Evolutionary conservation across 108 stramenopile species (phyloP), one percentile per base, ranked within the genome.

Genomic region (Aurantiochytrium sp.): DNA sequence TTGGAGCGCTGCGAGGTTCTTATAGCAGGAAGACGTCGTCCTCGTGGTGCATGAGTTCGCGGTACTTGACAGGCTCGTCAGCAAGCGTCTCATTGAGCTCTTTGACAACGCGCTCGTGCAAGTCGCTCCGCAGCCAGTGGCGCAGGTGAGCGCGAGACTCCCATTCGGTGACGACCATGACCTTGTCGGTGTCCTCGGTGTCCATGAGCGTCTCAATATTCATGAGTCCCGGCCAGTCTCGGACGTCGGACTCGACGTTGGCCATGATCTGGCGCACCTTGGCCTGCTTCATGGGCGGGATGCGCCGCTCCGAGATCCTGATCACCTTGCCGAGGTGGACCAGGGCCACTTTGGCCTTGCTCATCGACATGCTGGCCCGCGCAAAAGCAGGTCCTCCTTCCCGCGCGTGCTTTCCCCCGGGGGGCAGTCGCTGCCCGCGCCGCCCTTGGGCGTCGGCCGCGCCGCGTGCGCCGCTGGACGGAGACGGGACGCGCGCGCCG

Each of bases 21-120:
- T 81, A 81, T 6, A 81, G 45, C 42, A 81, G 45, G 32, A 81
- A 81, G 0, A 81, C 73, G 2, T 81, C 73, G 24, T 81, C 73
- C 30, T 81, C 73, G 73, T 81, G 73, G 45, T 81, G 73, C 73
- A 81, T 81, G 45, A 81, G 73, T 30, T 81, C 73, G n/a, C 73
- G 73, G 73, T 81, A 81, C 24, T 41, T 48, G 36, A 81, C 73
- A 21, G 73, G 73, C 45, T 81, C 45, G 39, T 81, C 3, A 52
- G 50, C 15, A 5, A 81, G 45, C n/a, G 24, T 24, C 45, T 81
- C 45, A 0, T 81, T 48, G n/a, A 81, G 73, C 27, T 81, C 42
- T 12, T 81, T 30, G 30, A 81, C 73, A 6, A 81, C 73, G 39
- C 45, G 73, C 73, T 81, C 27, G 73, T 81, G 73, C 21, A 81